Conservation (phyloP, 139 green algal genomes). For the Picochlorum sp. region DNA sequence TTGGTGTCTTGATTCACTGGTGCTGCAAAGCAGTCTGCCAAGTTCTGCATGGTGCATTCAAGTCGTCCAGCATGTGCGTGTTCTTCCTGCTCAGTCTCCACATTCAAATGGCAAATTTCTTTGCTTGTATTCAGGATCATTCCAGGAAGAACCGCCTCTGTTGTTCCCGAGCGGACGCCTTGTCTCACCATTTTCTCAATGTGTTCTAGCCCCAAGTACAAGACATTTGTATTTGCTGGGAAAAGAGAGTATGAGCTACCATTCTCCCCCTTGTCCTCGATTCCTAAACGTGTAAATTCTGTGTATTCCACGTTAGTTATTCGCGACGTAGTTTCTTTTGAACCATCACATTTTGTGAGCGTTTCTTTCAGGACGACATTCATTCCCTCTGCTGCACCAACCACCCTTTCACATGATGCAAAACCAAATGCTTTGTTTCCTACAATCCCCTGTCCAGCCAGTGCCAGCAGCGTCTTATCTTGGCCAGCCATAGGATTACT, state of each 20-base stretch:
- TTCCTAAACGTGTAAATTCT: conserved; percentile 85
- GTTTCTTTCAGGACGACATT: conserved; percentile 79
- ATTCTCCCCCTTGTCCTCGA: conserved; percentile 58
- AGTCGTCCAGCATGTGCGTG: conserved; percentile 69
- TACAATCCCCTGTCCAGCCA: conserved; percentile 66
- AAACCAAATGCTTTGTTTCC: conserved; percentile 84
- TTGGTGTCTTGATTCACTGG: background rate
- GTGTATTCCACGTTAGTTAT: conserved; percentile 98
- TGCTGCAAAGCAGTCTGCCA: conserved; percentile 69
- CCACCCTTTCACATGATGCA: conserved; percentile 81
- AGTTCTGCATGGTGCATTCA: conserved; percentile 97
- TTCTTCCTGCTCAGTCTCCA: conserved; percentile 19
- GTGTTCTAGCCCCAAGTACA: conserved; percentile 75
- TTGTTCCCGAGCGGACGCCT: conserved; percentile 29
- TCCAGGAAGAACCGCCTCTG: conserved; percentile 70
- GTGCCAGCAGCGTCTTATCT: conserved; percentile 89
- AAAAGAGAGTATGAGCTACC: conserved; percentile 49
- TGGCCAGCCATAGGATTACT: conserved; percentile 92
- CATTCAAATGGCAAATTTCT: conserved; percentile 12
- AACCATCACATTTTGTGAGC: background rate
- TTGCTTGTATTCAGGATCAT: conserved; percentile 96
- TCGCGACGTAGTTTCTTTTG: conserved; percentile 40
- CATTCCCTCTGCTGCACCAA: conserved; percentile 90
- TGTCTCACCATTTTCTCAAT: conserved; percentile 42
- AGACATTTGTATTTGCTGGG: conserved; percentile 97